Evolutionary conservation across 2,329 filamentous ascomycete species (phyloP).

Genomic region (Aspergillus arachidicola): DNA sequence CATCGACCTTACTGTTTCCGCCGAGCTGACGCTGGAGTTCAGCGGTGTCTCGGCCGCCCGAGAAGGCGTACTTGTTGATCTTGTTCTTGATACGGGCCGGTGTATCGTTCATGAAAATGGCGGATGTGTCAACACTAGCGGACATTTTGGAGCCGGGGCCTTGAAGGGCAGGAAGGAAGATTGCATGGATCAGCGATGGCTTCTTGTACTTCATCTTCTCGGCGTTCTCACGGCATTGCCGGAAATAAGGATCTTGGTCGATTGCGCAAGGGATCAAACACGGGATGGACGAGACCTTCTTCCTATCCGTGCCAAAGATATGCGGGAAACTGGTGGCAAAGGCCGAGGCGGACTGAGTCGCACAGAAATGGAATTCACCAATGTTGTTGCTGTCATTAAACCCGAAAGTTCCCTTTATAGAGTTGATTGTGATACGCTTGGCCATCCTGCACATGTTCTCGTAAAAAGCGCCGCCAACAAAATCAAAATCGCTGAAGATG

Average conservation of each 20-base stretch:
- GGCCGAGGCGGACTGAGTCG: constrained; percentile 37
- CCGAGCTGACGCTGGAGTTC: constrained; percentile 82
- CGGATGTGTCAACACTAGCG: constrained; percentile 72
- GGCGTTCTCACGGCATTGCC: constrained; percentile 70
- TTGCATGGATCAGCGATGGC: constrained; percentile 82
- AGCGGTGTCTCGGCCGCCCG: constrained; percentile 77
- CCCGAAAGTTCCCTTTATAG: constrained; percentile 62
- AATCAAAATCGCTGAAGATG: constrained; percentile 81
- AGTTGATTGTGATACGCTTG: constrained; percentile 63
- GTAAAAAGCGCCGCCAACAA: constrained; percentile 68
- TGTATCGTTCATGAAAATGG: constrained; percentile 90
- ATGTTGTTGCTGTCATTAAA: constrained; percentile 63
- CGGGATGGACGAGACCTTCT: constrained; percentile 72
- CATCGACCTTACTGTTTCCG: constrained; percentile 86
- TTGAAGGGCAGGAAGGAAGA: constrained; percentile 88
- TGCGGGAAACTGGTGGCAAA: constrained; percentile 79
- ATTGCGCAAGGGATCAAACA: constrained; percentile 79
- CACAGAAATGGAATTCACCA: constrained; percentile 39
- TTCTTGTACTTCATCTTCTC: constrained; percentile 73
- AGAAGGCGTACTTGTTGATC: constrained; percentile 91
- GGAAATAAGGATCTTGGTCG: constrained; percentile 67
- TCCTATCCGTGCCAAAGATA: constrained; percentile 76
- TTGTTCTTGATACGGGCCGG: constrained; percentile 87
- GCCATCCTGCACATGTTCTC: constrained; percentile 66
- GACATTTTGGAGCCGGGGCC: constrained; percentile 95